phyloP scores from a whole-genome alignment of 768 basidiomycete genomes.

The Serendipita vermifera region DNA sequence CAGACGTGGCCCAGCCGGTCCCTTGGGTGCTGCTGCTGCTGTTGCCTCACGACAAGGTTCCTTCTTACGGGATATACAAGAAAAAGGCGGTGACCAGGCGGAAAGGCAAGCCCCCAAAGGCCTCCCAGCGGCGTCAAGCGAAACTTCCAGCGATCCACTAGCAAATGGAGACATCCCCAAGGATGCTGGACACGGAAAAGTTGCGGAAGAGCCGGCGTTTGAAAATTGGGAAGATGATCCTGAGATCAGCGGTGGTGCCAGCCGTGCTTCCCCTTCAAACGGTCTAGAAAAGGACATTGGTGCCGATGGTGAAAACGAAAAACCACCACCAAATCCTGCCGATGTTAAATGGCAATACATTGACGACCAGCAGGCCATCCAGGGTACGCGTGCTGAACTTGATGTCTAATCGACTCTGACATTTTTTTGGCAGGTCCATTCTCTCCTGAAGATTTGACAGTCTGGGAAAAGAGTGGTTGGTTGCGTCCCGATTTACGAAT shows the following conservation, averaged over 20 bases:
- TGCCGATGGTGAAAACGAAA: neutral
- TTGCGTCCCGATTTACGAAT: neutral
- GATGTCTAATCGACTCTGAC: neutral
- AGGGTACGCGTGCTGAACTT: neutral
- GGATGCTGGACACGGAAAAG: neutral
- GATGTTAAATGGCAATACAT: neutral
- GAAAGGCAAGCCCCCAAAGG: neutral
- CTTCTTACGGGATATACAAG: neutral
- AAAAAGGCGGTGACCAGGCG: neutral
- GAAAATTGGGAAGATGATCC: constrained; percentile 10
- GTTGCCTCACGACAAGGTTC: neutral
- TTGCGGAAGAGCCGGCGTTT: constrained; percentile 7
- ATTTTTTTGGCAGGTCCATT: neutral
- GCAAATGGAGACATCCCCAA: neutral
- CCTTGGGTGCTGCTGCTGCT: constrained; percentile 27
- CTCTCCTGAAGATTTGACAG: neutral
- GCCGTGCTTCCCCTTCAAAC: neutral
- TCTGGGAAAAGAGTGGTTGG: constrained; percentile 2
- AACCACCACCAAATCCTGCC: neutral
- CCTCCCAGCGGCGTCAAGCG: neutral
- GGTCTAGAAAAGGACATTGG: neutral
- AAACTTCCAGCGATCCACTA: neutral
- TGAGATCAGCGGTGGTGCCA: neutral
- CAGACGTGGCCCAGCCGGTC: constrained; percentile 40
- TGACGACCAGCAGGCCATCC: constrained; percentile 3